These are phyloP conservation scores for Millerago galiae DNA, from an alignment of 805 yeast species.

Conservation along the genomic window DNA sequence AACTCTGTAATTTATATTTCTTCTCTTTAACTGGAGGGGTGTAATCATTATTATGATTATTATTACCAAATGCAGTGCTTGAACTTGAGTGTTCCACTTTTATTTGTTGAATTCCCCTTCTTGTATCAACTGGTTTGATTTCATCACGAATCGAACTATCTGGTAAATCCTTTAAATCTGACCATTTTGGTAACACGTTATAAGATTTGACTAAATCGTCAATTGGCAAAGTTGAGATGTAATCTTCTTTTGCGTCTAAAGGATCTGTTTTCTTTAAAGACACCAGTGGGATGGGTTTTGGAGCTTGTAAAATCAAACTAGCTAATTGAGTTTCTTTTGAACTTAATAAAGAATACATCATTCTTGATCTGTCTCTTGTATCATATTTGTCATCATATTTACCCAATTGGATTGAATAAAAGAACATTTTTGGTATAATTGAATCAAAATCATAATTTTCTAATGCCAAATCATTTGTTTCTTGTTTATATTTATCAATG, in stretches of 20 bases:
- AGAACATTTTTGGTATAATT: slow-evolving; percentile 46
- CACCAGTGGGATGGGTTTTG: slow-evolving; percentile 56
- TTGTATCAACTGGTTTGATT: slow-evolving; percentile 34
- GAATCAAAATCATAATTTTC: slow-evolving; percentile 29
- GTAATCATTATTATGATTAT: not conserved
- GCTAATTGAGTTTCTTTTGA: slow-evolving; percentile 54
- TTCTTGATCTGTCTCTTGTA: slow-evolving; percentile 79
- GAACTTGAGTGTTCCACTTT: not conserved
- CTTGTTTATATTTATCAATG: slow-evolving; percentile 33
- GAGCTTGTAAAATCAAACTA: slow-evolving; percentile 64
- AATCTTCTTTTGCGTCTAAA: slow-evolving; percentile 14
- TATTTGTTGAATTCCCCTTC: slow-evolving; percentile 16
- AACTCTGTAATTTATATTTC: slow-evolving; percentile 60
- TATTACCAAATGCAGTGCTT: not conserved
- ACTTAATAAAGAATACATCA: slow-evolving; percentile 55
- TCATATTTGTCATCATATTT: slow-evolving; percentile 72
- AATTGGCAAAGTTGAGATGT: slow-evolving; percentile 16
- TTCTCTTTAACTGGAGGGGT: slow-evolving; percentile 20
- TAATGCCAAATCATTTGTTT: slow-evolving; percentile 18
- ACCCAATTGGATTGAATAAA: slow-evolving; percentile 53
- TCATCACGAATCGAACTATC: slow-evolving; percentile 30
- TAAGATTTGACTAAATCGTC: slow-evolving; percentile 21
- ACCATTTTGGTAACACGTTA: slow-evolving; percentile 39
- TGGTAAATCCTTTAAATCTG: slow-evolving; percentile 28
- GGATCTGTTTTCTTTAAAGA: slow-evolving; percentile 18